Base-by-base conservation (phyloP, 768 basidiomycete genomes). In the Boletus huronensis region DNA sequence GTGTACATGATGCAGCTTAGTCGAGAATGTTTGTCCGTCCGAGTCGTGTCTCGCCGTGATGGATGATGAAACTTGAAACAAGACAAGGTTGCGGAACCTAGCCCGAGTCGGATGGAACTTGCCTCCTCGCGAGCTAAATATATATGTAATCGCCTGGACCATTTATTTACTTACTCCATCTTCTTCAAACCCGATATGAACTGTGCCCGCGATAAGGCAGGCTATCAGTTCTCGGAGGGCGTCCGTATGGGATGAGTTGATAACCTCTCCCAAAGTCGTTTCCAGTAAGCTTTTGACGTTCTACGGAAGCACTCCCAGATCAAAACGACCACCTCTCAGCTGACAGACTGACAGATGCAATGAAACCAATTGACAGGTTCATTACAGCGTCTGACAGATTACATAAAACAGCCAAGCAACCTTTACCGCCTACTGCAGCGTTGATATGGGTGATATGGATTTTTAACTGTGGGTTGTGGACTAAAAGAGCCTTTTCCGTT, bases 41-140 rank as follows among this genome's bases (percentile, higher is more conserved):
- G n/a, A n/a, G 23, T 25, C 23, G 43, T 23, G 31, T 25, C 26
- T 36, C 41, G n/a, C 2, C 36, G 19, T 41, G 10, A 44, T 53
- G 21, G 19, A 23, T 19, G 48, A 44, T 36, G 52, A 19, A 31
- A 17, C 29, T 48, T 36, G 52, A 19, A 31, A 17, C 29, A 19
- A 39, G 26, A 21, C 29, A 16, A 48, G 29, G 28, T 13, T 19
- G 11, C 28, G 34, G 43, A 31, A 38, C 48, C 17, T 21, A 25
- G 23, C 7, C 8, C 2, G 17, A 3, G 19, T 29, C 63, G 64
- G 60, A 53, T 55, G 63, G 64, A 65, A 23, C 60, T 64, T 46
- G 45, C 19, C 3, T 42, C 23, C 4, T 26, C 25, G 42, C n/a
- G 29, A 32, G 13, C 45, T 46, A 32, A 21, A 21, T 46, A 46